Conservation (phyloP, 164 flowering plant genomes). For the Berberis vulgaris region DNA sequence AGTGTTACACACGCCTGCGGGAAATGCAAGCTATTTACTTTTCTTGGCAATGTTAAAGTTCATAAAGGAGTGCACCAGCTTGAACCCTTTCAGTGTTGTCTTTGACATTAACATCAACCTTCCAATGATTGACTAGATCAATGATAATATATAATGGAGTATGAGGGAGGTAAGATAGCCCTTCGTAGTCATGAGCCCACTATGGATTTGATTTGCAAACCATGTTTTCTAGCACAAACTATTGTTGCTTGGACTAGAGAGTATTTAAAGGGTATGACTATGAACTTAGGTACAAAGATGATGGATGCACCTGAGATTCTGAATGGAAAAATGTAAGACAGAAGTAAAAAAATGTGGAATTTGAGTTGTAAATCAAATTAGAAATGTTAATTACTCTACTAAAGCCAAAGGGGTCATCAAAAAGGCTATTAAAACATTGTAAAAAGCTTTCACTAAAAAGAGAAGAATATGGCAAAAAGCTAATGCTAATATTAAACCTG, state of each 20-base stretch:
- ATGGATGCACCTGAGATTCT: background rate
- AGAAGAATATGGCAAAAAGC: no score
- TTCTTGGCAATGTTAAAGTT: background rate
- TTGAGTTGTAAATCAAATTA: background rate
- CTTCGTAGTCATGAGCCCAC: conserved; percentile 9
- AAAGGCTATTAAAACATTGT: no score
- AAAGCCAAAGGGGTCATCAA: no score
- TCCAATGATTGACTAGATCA: background rate
- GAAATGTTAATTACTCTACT: background rate
- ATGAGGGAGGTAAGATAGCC: background rate
- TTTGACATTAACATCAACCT: background rate
- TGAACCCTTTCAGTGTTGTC: conserved; percentile 3
- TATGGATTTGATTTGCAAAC: conserved; percentile 3
- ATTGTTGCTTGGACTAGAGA: conserved; percentile 2
- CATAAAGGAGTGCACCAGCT: conserved; percentile 4
- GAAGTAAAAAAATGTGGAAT: background rate
- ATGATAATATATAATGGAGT: conserved; percentile 1
- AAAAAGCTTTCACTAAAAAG: no score
- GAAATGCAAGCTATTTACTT: background rate
- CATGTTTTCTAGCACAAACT: background rate
- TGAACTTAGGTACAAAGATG: background rate
- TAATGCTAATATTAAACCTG: no score
- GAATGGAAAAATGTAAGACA: conserved; percentile 1
- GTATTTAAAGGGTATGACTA: conserved; percentile 1
- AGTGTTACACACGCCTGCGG: conserved; percentile 6